A percentile compares a stretch with the other conserved stretches of the same genome.
Conservation (phyloP, 1,284 basidiomycete genomes). For the Ceratobasidium sp. region DNA sequence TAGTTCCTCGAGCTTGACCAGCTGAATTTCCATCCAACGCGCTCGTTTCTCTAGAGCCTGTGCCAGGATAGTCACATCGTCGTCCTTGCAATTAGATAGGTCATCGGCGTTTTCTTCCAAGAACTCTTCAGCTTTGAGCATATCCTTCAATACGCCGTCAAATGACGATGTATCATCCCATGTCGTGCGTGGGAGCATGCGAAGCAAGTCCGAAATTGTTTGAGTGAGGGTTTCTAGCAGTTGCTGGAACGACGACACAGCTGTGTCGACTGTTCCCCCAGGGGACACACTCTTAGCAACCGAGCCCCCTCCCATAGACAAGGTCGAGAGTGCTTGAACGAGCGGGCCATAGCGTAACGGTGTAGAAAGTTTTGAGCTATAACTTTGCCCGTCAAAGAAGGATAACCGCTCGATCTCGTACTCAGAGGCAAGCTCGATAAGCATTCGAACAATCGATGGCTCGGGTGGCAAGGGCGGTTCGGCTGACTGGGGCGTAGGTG, state of each 20-base stretch:
- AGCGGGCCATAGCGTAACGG: slow-evolving; percentile 83
- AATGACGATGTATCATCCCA: slow-evolving; percentile 86
- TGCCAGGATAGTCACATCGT: slow-evolving; percentile 84
- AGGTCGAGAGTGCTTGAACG: slow-evolving; percentile 83
- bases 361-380: slow-evolving; percentile 78
- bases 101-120: slow-evolving; percentile 69
- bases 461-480: slow-evolving; percentile 30
- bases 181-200: slow-evolving; percentile 82
- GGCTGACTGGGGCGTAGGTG: slow-evolving; percentile 27
- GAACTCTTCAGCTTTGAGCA: slow-evolving; percentile 87
- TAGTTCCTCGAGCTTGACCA: slow-evolving; percentile 84
- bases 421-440: slow-evolving; percentile 53
- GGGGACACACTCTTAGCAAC: slow-evolving; percentile 82
- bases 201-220: slow-evolving; percentile 83
- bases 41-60: slow-evolving; percentile 84
- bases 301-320: slow-evolving; percentile 81
- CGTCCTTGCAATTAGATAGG: slow-evolving; percentile 63
- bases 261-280: slow-evolving; percentile 85
- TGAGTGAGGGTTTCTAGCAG: slow-evolving; percentile 85
- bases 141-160: slow-evolving; percentile 83
- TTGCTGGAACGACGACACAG: slow-evolving; percentile 86
- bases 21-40: slow-evolving; percentile 88
- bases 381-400: slow-evolving; percentile 77
- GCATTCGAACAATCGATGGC: slow-evolving; percentile 22
- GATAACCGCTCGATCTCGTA: slow-evolving; percentile 73